Percentiles rank a stretch among this genome's conserved stretches.
Conservation (phyloP, 352 stramenopile species). For the Phytophthora pisi region DNA sequence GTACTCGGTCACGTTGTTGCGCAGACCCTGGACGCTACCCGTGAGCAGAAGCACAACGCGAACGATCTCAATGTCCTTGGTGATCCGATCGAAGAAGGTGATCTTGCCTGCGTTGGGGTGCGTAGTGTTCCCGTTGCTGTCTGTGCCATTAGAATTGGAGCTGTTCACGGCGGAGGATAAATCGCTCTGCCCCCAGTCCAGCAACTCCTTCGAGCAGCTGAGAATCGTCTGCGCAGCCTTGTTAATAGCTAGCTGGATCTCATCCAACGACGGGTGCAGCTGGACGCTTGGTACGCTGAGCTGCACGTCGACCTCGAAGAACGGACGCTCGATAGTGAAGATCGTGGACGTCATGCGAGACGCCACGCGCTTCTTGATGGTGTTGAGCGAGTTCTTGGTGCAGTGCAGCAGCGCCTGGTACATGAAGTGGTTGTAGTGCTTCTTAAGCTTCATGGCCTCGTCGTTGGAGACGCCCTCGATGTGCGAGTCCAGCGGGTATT, state of each 20-base stretch:
- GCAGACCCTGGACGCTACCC: conserved; percentile 96
- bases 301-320: conserved; percentile 99
- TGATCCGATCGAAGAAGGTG: conserved; percentile 98
- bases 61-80: conserved; percentile 99
- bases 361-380: conserved; percentile 97
- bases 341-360: conserved; percentile 89
- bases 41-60: conserved; percentile 97
- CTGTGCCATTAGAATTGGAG: conserved; percentile 24
- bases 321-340: conserved; percentile 93
- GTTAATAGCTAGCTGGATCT: conserved; percentile 99
- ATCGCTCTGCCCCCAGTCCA: conserved; percentile 94
- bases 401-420: conserved; percentile 97
- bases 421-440: conserved; percentile 99
- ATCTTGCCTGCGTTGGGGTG: conserved; percentile 52
- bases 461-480: conserved; percentile 93
- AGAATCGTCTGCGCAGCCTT: conserved; percentile 96
- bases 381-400: conserved; percentile 98
- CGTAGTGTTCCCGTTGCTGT: conserved; percentile 13
- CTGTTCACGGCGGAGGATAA: conserved; percentile 33
- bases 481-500: conserved; percentile 96
- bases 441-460: conserved; percentile 96
- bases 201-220: conserved; percentile 96
- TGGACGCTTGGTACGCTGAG: conserved; percentile 94
- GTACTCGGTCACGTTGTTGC: conserved; percentile 98
- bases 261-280: conserved; percentile 95